Base-by-base conservation (phyloP, 306 rosid species). In the Malus sieversii region DNA sequence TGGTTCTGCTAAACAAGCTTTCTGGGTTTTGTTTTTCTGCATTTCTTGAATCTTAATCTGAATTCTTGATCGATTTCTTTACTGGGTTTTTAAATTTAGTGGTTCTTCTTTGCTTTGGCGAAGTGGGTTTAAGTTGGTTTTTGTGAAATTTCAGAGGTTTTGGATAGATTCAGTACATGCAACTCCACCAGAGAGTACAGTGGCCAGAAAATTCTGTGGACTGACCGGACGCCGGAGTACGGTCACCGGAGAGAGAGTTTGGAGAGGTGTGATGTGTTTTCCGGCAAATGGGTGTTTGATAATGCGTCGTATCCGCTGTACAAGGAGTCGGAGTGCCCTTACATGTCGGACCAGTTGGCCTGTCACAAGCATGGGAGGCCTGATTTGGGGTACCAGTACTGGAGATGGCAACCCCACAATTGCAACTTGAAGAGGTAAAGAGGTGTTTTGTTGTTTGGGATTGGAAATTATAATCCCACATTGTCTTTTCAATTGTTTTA, bases 331-430 rank as follows among this genome's bases (percentile, higher is more conserved):
- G 84, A 80, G 42, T 95, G 99, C 83, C 97, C 99, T 68, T 95
- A 90, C 76, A 95, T 95, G 99, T 95, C 99, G 38, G 99, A 95
- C 78, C 99, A 95, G 88, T 82, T 95, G 89, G 91, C 99, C 4
- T 95, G 99, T 53, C 93, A 92, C 81, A 95, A 85, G 83, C 99
- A 95, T 79, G 99, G 98, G 68, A 79, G 99, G 80, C 73, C 86
- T 82, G 96, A 95, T 86, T 82, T 90, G 89, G 90, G 87, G 32
- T 90, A 92, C 81, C 99, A 89, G 78, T 76, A 84, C 58, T 87
- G 96, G 97, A 90, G 97, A 79, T 95, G 99, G 99, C 97, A 95
- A 77, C 99, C 99, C 32, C 90, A 88, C 82, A 78, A 84, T 74
- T 95, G 99, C 92, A 92, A 89, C 83, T 89, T 95, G 90, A 90